Base-by-base conservation (phyloP, 441 rosid species). In the Euphorbia schlechtendalii region DNA sequence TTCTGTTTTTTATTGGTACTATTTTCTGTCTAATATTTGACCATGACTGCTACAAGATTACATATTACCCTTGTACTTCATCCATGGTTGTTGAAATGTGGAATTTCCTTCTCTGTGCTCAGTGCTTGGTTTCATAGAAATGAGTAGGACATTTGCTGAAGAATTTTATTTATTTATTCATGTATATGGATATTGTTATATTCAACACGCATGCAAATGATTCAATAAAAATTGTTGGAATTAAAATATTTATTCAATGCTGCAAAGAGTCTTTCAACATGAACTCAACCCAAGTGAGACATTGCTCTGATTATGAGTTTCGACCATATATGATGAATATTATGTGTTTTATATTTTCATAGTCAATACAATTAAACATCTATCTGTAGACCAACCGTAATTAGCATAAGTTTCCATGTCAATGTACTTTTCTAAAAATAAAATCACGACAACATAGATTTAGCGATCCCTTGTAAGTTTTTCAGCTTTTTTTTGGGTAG, bases 211-310 rank as follows among this genome's bases (percentile, higher is more conserved):
- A n/a, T n/a, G n/a, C n/a, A n/a, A 15, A 54, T 55, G 30, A 27
- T 66, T 30, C 25, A 54, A n/a, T 43, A 8, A 55, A n/a, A 30
- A 43, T 54, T n/a, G 27, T 54, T 43, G 63, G 32, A 30, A 56
- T 28, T 15, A 66, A 3, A n/a, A n/a, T n/a, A n/a, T n/a, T n/a
- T n/a, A 28, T 30, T 43, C 34, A 30, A 49, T 20, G 38, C 24
- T 20, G 25, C 17, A 48, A 63, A 25, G 27, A 45, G 20, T 61
- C 20, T 60, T 11, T 41, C 14, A 43, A 38, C 3, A 10, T 59
- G 48, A 59, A 59, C 49, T 38, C 45, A 27, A 59, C 10, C 8
- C 34, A 54, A 24, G 32, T 5, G 11, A 54, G 32, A 25, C 30
- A 14, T 5, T 24, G 58, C 11, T 24, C 34, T 27, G 22, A 24